A percentile compares a stretch with the other conserved stretches of the same genome.
Conservation (phyloP, 306 rosid species). For the Medicago ruthenica region DNA sequence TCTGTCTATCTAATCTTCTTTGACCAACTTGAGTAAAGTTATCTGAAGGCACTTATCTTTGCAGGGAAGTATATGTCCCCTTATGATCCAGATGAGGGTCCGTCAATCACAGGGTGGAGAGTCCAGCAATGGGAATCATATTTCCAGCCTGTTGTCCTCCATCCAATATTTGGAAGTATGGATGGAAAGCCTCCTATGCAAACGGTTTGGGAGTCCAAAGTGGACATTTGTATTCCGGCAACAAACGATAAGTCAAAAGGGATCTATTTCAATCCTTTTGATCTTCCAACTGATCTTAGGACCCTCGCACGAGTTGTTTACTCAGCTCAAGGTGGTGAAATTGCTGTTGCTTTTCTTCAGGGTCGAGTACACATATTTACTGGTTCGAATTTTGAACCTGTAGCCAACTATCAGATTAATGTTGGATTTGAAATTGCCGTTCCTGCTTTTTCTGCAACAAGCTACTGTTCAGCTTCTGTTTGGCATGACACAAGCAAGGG, state of each 20-base stretch:
- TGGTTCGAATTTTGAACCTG: slow-evolving; percentile 78
- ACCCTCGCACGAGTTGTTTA: slow-evolving; percentile 91
- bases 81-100: slow-evolving; percentile 96
- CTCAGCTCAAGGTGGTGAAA: slow-evolving; percentile 98
- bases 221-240: slow-evolving; percentile 83
- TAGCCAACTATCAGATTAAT: slow-evolving; percentile 88
- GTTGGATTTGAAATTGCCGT: slow-evolving; percentile 95
- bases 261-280: slow-evolving; percentile 85
- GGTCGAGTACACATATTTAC: slow-evolving; percentile 95
- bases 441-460: slow-evolving; percentile 94
- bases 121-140: slow-evolving; percentile 99
- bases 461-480: slow-evolving; percentile 97
- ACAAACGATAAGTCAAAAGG: slow-evolving; percentile 75
- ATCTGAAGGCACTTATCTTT: slow-evolving; percentile 37
- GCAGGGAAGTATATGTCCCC: slow-evolving; percentile 99
- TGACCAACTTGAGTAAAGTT: no score
- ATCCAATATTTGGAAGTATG: slow-evolving; percentile 93
- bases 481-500: slow-evolving; percentile 90
- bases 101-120: slow-evolving; percentile 97
- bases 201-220: slow-evolving; percentile 95
- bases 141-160: slow-evolving; percentile 86
- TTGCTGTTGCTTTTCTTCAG: slow-evolving; percentile 90
- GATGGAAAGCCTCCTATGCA: slow-evolving; percentile 94
- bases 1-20: no score
- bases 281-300: slow-evolving; percentile 97